Evolutionary conservation across 768 basidiomycete species (phyloP).

Genomic region (Russula griseocarnosa): DNA sequence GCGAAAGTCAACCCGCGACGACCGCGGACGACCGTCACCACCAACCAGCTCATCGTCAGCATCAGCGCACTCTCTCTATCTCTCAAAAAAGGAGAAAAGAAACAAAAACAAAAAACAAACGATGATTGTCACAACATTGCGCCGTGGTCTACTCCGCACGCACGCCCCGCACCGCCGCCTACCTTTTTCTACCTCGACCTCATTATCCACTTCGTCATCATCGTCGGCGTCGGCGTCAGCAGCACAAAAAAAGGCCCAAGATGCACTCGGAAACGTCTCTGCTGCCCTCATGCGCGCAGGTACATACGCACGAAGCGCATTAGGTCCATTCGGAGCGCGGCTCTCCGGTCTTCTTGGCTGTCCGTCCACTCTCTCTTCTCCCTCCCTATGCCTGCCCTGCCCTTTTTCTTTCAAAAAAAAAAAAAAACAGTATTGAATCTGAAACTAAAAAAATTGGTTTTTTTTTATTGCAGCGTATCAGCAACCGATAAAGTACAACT

Average conservation of each 20-base stretch:
- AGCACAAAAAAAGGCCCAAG: conserved; percentile 68
- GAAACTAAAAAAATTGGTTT: no score
- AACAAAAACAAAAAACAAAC: no score
- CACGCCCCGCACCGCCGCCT: conserved; percentile 17
- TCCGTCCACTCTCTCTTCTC: conserved; percentile 33
- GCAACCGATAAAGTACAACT: conserved; percentile 74
- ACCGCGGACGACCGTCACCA: conserved; percentile 1
- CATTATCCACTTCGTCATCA: conserved; percentile 1
- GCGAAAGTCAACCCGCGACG: not conserved
- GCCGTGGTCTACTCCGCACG: conserved; percentile 10
- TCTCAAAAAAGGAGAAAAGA: not conserved
- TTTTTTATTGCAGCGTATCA: conserved; percentile 53
- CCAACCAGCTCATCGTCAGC: not conserved
- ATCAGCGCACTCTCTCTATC: not conserved
- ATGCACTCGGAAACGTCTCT: conserved; percentile 55
- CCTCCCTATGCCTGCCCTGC: not conserved
- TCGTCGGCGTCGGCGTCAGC: conserved; percentile 35
- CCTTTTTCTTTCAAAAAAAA: conserved; percentile 9
- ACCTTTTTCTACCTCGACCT: not conserved
- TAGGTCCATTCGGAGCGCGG: conserved; percentile 50
- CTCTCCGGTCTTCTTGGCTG: conserved; percentile 56
- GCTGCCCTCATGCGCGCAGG: conserved; percentile 53
- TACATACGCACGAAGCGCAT: conserved; percentile 46
- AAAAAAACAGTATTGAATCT: no score
- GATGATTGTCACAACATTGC: conserved; percentile 5